Base-by-base conservation (phyloP, 202 grass and related monocot species). In the Elaeis oleifera region DNA sequence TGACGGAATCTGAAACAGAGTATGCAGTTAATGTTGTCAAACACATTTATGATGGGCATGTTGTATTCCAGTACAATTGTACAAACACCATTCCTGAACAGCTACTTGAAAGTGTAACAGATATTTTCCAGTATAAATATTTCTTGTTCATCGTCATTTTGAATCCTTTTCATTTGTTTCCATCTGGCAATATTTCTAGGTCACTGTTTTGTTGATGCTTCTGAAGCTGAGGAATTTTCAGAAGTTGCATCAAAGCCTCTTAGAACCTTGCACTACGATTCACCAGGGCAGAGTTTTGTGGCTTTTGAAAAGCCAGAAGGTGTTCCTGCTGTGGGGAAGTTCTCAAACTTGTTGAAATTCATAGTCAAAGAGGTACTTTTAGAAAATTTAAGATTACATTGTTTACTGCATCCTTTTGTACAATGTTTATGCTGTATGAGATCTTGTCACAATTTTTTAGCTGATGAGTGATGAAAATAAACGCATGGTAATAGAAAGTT, bases 1-100 rank as follows among this genome's bases (percentile, higher is more conserved):
- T 99, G 75, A 99, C 95, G 51, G 95, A 99, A 79, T 80, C 88
- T 6, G 95, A 94, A 65, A 99, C 95, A 55, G 95, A 99, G 79
- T 99, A 99, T 84, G 84, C 88, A 61, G 85, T 99, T 53, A 99
- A 74, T 82, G 95, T 80, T 39, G 88, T 99, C 44, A 99, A 99
- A 70, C 95, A 99, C 79, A 83, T 99, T 63, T 99, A 69, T 71
- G 72, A 99, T 77, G 72, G 78, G 4, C 88, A 94, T 62, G 66
- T 99, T 61, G 77, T 99, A 32, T 73, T 99, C 55, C 88, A 99
- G 63, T 99, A 86, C 60, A 94, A 99, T 73, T 99, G 94, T 78
- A 84, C 94, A 61, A 99, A 99, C 61, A 99, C 95, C 56, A 99
- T 99, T 63, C 77, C 88, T 22, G 95, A 99, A 56, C 95, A 99